phyloP scores from a whole-genome alignment of 108 stramenopile species.

The Skeletonema potamos region DNA sequence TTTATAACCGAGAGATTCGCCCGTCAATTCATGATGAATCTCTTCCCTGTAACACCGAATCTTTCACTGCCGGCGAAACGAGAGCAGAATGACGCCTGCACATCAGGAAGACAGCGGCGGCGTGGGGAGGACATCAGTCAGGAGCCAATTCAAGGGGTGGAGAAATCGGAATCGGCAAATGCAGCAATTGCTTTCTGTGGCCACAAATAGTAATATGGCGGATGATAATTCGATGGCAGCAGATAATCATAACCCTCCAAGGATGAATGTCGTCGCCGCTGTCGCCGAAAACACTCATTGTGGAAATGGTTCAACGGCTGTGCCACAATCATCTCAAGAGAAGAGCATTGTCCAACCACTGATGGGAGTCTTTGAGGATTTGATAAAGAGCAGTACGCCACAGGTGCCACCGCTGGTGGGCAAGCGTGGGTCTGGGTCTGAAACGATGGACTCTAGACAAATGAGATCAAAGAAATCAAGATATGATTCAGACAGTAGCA shows the following conservation, averaged over 20 bases:
- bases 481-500: background rate
- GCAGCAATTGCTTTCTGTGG: background rate
- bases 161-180: background rate
- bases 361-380: slow-evolving; percentile 82
- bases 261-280: background rate
- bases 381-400: slow-evolving; percentile 75
- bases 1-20: too few species aligned
- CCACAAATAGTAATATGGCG: background rate
- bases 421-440: background rate
- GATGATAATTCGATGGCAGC: background rate
- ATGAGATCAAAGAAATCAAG: slow-evolving; percentile 8
- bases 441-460: background rate
- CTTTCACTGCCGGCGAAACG: too few species aligned
- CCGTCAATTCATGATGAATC: background rate
- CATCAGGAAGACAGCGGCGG: background rate
- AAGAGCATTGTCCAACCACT: slow-evolving; percentile 61
- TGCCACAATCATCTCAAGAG: background rate
- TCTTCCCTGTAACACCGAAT: too few species aligned
- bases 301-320: background rate
- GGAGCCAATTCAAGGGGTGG: background rate
- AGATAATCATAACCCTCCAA: background rate
- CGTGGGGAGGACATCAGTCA: background rate
- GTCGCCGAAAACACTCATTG: background rate
- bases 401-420: slow-evolving; percentile 19
- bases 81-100: background rate